phyloP scores from a whole-genome alignment of 2,329 filamentous ascomycete species.

The Talaromyces sp. region DNA sequence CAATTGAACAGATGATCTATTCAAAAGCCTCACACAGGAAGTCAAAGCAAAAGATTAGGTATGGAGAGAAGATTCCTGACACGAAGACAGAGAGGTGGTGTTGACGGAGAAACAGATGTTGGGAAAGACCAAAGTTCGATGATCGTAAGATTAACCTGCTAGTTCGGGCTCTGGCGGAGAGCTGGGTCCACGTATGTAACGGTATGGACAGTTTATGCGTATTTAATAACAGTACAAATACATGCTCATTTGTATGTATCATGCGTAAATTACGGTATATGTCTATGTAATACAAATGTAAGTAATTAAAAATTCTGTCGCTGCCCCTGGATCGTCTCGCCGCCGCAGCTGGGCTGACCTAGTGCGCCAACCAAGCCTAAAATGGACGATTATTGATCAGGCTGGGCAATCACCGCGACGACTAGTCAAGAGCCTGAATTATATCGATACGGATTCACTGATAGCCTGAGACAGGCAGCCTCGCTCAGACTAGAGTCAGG shows the following conservation, averaged over 20 bases:
- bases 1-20: background rate
- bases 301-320: conserved; percentile 4
- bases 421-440: background rate
- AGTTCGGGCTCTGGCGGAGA: background rate
- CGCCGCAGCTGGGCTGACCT: background rate
- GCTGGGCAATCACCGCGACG: background rate
- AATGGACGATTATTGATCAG: background rate
- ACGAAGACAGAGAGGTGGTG: conserved; percentile 14
- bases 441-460: background rate
- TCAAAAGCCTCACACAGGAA: background rate
- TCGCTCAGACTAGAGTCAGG: background rate
- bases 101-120: background rate
- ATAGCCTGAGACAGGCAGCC: background rate
- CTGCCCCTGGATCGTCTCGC: conserved; percentile 1
- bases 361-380: background rate
- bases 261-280: background rate
- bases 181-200: background rate
- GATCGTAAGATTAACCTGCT: conserved; percentile 3
- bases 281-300: background rate
- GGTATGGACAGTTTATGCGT: background rate
- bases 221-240: background rate
- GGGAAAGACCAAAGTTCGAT: conserved; percentile 1
- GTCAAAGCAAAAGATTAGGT: background rate
- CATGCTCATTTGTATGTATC: background rate
- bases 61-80: conserved; percentile 11